A percentile compares a stretch with the other conserved stretches of the same genome.
Conservation (phyloP, 768 basidiomycete species). For the Sporobolomyces pararoseus region DNA sequence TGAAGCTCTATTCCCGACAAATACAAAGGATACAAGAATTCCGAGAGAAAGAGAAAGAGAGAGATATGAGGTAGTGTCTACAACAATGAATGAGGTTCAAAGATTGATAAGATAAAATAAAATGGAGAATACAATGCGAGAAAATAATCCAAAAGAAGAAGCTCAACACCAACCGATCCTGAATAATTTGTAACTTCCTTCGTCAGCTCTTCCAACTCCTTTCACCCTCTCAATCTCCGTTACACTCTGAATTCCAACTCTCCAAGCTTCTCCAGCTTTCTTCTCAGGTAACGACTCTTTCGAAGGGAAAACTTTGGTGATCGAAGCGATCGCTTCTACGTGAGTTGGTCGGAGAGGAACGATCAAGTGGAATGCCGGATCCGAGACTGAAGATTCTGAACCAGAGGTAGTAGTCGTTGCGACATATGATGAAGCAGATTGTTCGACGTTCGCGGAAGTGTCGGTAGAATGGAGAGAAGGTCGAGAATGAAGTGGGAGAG, state of each 20-base stretch:
- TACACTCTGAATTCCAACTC: slow-evolving; percentile 56
- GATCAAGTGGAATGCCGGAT: slow-evolving; percentile 69
- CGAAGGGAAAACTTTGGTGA: slow-evolving; percentile 33
- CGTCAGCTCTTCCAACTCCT: slow-evolving; percentile 40
- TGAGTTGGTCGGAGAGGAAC: slow-evolving; percentile 63
- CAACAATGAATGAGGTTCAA: too few relatives aligned
- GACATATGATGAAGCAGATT: neutral
- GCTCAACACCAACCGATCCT: slow-evolving; percentile 66
- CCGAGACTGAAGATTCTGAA: slow-evolving; percentile 4
- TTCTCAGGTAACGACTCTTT: slow-evolving; percentile 8
- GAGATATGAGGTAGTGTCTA: too few relatives aligned
- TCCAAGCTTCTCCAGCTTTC: slow-evolving; percentile 24
- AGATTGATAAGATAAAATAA: too few relatives aligned
- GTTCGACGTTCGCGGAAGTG: neutral
- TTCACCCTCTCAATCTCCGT: slow-evolving; percentile 56
- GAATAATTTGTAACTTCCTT: slow-evolving; percentile 65
- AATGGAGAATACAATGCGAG: too few relatives aligned
- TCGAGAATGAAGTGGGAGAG: slow-evolving; percentile 1
- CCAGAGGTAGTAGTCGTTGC: neutral
- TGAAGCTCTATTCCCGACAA: neutral
- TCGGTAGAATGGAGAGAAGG: slow-evolving; percentile 18
- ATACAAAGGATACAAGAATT: neutral
- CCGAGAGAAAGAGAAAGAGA: neutral
- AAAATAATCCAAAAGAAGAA: too few relatives aligned
- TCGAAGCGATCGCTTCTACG: slow-evolving; percentile 54